A percentile compares a stretch with the other conserved stretches of the same genome.
phyloP scores from a whole-genome alignment of 371 early-diverging fungal genomes.

The Haplosporangium sp. region DNA sequence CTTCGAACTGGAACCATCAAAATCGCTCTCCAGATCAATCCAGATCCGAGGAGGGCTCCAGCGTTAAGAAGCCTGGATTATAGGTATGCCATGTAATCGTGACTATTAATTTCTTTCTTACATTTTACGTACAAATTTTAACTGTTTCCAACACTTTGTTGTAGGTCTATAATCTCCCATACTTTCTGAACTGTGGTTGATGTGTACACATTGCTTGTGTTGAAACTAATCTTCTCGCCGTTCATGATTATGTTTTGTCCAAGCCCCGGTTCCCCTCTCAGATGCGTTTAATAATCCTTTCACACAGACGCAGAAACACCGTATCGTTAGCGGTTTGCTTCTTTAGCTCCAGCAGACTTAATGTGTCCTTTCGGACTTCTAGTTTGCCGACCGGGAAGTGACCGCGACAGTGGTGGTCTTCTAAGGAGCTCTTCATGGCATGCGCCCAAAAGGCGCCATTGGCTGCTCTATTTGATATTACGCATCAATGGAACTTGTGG shows the following conservation, averaged over 20 bases:
- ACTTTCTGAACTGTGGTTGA: not conserved
- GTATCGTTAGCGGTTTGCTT: conserved; percentile 18
- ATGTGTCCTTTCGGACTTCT: conserved; percentile 20
- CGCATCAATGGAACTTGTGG: conserved; percentile 9
- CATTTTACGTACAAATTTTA: no score
- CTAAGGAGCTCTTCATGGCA: conserved; percentile 20
- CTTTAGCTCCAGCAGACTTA: conserved; percentile 22
- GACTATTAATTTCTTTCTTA: no score
- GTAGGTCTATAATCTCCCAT: not conserved
- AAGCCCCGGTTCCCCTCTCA: not conserved
- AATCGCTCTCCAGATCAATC: no score
- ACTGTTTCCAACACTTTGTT: no score
- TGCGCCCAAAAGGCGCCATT: conserved; percentile 14
- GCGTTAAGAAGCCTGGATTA: no score
- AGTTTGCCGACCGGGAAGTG: conserved; percentile 25
- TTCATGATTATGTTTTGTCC: not conserved
- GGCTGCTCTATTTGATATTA: conserved; percentile 18
- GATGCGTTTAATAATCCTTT: conserved; percentile 3
- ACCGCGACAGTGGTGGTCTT: conserved; percentile 16
- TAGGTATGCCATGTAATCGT: no score
- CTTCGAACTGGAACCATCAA: no score
- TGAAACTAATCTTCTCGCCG: not conserved
- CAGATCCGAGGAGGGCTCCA: no score
- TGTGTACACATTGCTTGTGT: not conserved
- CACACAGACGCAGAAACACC: conserved; percentile 14